Percentiles rank a stretch among this genome's conserved stretches.
These are phyloP conservation scores for Aspergillus terreus DNA, from an alignment of 2,329 filamentous ascomycete genomes.

Conservation along the genomic window DNA sequence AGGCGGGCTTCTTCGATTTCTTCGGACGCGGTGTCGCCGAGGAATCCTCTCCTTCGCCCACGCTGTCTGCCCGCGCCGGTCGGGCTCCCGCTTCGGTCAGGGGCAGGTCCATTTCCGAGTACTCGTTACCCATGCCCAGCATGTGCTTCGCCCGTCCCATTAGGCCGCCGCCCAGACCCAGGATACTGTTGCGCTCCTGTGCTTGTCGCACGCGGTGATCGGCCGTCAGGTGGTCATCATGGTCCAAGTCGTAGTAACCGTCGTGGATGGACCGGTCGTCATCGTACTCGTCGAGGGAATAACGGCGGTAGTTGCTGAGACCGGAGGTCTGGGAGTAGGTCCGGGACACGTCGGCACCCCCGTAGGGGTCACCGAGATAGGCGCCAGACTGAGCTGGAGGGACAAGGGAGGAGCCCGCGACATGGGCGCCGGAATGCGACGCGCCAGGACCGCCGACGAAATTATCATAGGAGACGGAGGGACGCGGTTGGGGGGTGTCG, in stretches of 20 bases:
- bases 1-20: slow-evolving; percentile 67
- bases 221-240: slow-evolving; percentile 54
- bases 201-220: slow-evolving; percentile 53
- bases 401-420: slow-evolving; percentile 33
- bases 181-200: slow-evolving; percentile 80
- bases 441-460: slow-evolving; percentile 70
- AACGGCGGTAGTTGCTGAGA: slow-evolving; percentile 82
- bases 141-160: slow-evolving; percentile 85
- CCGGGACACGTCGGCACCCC: slow-evolving; percentile 35
- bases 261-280: slow-evolving; percentile 52
- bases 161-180: slow-evolving; percentile 81
- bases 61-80: slow-evolving; percentile 43
- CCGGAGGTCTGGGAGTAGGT: slow-evolving; percentile 73
- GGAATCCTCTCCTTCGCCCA: slow-evolving; percentile 39
- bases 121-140: slow-evolving; percentile 79
- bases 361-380: slow-evolving; percentile 36
- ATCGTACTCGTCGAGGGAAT: slow-evolving; percentile 80
- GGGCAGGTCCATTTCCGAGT: slow-evolving; percentile 97
- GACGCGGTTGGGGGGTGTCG: slow-evolving; percentile 63
- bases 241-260: slow-evolving; percentile 70
- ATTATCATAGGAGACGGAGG: slow-evolving; percentile 90
- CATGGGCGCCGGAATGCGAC: slow-evolving; percentile 47
- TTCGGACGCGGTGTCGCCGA: slow-evolving; percentile 45
- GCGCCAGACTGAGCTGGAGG: slow-evolving; percentile 29
- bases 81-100: slow-evolving; percentile 71